These are phyloP conservation scores for Phoma sp. DNA, from an alignment of 2,329 filamentous ascomycete species.

Conservation along the genomic window DNA sequence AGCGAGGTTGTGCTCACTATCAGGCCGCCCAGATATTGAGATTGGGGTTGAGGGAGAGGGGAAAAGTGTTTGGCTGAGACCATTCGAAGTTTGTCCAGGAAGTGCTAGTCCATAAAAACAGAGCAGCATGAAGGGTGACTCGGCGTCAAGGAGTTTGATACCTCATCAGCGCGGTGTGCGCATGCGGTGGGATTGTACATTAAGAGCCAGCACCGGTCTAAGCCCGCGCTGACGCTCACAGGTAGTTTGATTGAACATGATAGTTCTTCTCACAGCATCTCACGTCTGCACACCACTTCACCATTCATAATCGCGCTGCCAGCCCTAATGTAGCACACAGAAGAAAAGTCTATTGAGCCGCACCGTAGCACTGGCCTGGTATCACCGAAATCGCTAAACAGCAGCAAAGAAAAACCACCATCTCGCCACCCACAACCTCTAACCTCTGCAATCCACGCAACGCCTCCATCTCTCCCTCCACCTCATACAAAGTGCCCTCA, in stretches of 20 bases:
- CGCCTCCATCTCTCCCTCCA: neutral
- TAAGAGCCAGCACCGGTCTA: constrained; percentile 6
- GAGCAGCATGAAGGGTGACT: constrained; percentile 4
- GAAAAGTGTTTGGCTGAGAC: no score
- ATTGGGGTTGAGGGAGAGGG: constrained; percentile 51
- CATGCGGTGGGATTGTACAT: constrained; percentile 21
- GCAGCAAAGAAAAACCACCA: neutral
- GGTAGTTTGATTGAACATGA: constrained; percentile 6
- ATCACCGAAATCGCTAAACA: constrained; percentile 13
- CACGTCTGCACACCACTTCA: neutral
- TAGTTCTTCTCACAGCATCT: neutral
- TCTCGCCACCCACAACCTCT: neutral
- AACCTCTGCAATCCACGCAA: neutral
- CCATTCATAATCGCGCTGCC: neutral
- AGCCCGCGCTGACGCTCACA: constrained; percentile 4
- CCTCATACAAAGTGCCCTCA: constrained; percentile 10
- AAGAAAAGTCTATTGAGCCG: constrained; percentile 9
- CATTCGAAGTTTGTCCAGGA: no score
- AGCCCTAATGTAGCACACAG: no score
- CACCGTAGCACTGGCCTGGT: constrained; percentile 7
- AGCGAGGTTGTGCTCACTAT: no score
- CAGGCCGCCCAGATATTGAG: no score
- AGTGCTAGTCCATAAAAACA: neutral
- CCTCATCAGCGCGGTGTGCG: constrained; percentile 16
- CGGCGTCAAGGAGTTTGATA: constrained; percentile 28